Base-by-base conservation (phyloP, 257 asterid genomes). In the Pogostemon cablin region DNA sequence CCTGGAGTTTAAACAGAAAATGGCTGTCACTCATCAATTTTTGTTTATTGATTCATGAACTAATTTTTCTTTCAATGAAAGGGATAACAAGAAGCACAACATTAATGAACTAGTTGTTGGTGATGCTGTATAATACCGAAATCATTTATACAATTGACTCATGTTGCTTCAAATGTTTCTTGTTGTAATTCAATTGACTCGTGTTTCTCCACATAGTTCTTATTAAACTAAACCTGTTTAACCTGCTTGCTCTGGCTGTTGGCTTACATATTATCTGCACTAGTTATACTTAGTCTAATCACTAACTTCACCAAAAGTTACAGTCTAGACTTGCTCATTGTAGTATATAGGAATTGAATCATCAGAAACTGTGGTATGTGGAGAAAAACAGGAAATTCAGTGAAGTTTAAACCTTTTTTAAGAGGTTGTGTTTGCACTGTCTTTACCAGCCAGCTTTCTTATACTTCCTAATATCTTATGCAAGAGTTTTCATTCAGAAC, bases 181-280 rank as follows among this genome's bases (percentile, higher is more conserved):
- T 54, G 58, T 40, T 66, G 62, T 35, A 35, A 37, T 44, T 46
- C 46, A 17, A 38, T 44, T 48, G 8, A 67, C 56, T 67, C 39
- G 5, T 35, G 17, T 15, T 40, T 39, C 64, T 3, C 52, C 11
- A 10, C 17, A 57, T 12, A 44, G 44, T 59, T 70, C 39, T 35
- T 37, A 44, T n/a, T 59, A 62, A 9, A 38, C 17, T 42, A 8
- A 44, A 69, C 9, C 77, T n/a, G 40, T 63, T 41, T 3, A 61
- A 39, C 71, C 42, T 62, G 65, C 58, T 49, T 43, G 44, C 57
- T 8, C 10, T 55, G 40, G 72, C 25, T 46, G 52, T 59, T 60
- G 53, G 62, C 63, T 62, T 39, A 67, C 47, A 66, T 57, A 44
- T 56, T 46, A 35, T 55, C 60, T 49, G 48, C 52, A 48, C 41